Conservation (phyloP, 768 basidiomycete genomes). For the Phanerochaete sordida region DNA sequence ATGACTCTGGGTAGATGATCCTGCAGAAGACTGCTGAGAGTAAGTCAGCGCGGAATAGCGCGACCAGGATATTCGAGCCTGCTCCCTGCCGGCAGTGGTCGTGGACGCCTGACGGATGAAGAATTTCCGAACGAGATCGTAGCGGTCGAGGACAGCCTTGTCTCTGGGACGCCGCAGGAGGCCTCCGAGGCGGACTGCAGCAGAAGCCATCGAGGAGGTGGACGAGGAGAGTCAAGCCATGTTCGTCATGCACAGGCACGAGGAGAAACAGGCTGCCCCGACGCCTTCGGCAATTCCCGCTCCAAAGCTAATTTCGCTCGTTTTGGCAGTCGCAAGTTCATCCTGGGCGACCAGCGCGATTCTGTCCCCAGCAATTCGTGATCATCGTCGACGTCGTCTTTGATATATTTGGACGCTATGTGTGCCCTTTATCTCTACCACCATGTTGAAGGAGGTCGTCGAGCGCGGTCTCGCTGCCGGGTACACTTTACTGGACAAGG, state of each 20-base stretch:
- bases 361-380: neutral
- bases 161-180: constrained; percentile 15
- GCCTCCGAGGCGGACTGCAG: constrained; percentile 12
- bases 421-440: neutral
- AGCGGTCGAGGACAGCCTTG: constrained; percentile 47
- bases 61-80: neutral
- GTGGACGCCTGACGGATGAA: constrained; percentile 37
- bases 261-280: neutral
- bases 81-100: neutral
- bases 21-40: neutral
- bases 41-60: neutral
- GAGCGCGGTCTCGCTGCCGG: constrained; percentile 32
- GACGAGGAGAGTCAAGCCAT: constrained; percentile 2
- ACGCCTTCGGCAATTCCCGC: neutral
- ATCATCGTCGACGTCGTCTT: too few species aligned
- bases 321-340: neutral
- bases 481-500: constrained; percentile 32
- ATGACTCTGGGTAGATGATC: neutral
- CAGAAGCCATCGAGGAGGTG: constrained; percentile 6
- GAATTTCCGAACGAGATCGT: constrained; percentile 54
- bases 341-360: neutral
- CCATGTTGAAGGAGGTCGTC: constrained; percentile 9
- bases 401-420: neutral
- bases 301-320: neutral
- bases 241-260: neutral